Evolutionary conservation across 345 rosid genomes (phyloP).

Genomic region (Excoecaria agallocha): DNA sequence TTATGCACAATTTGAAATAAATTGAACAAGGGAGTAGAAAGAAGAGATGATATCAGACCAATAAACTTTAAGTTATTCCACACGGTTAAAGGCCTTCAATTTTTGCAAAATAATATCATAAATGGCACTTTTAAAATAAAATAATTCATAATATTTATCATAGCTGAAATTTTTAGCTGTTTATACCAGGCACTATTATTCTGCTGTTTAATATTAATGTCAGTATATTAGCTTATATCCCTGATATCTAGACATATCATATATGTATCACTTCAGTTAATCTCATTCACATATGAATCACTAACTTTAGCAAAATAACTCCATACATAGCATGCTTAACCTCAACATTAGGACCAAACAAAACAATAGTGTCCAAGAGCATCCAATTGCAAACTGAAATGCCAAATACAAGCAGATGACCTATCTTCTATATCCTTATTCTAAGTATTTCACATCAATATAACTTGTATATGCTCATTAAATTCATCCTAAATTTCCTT

Average conservation of each 20-base stretch:
- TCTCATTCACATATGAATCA: no score
- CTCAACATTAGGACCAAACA: no score
- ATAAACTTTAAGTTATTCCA: neutral
- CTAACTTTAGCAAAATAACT: no score
- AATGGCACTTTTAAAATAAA: neutral
- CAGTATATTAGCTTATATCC: no score
- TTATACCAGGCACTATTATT: neutral
- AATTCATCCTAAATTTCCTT: neutral
- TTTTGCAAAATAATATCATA: neutral
- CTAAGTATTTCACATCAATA: no score
- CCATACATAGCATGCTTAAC: no score
- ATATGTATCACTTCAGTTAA: no score
- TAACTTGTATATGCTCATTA: no score
- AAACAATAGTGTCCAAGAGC: no score
- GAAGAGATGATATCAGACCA: neutral
- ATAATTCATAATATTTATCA: neutral
- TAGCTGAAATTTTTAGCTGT: neutral
- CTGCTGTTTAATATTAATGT: neutral
- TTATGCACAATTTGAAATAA: conserved; percentile 2
- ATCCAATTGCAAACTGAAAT: neutral
- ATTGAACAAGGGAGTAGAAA: neutral
- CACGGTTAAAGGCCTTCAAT: no score
- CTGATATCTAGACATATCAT: no score
- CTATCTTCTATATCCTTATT: no score
- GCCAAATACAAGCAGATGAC: neutral